A percentile compares a stretch with the other conserved stretches of the same genome.
Conservation (phyloP, 352 stramenopile genomes). For the Phytophthora vignae region DNA sequence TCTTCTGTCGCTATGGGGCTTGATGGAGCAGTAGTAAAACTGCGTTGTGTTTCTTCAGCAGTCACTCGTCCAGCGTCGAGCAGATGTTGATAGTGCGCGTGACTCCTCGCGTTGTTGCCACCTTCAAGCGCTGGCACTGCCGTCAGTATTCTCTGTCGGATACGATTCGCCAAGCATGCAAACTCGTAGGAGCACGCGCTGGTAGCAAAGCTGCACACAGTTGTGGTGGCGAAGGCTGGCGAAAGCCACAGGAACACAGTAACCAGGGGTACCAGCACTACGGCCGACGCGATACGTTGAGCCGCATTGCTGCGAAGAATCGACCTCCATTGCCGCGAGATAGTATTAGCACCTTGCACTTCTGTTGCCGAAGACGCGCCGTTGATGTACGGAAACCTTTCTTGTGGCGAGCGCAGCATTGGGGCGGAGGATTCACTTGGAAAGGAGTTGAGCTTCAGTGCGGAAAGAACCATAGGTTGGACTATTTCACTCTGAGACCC, state of each 20-base stretch:
- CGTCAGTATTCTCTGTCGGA: slow-evolving; percentile 42
- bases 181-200: slow-evolving; percentile 65
- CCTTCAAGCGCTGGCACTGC: slow-evolving; percentile 14
- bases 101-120: not conserved
- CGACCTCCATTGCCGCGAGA: not conserved
- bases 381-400: not conserved
- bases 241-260: slow-evolving; percentile 63
- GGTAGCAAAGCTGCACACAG: slow-evolving; percentile 48
- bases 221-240: slow-evolving; percentile 60
- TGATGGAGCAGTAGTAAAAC: not conserved
- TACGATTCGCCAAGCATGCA: slow-evolving; percentile 58
- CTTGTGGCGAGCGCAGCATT: not conserved
- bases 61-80: not conserved
- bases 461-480: not conserved
- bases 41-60: not conserved
- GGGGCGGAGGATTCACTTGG: not conserved
- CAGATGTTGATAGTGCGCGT: not conserved
- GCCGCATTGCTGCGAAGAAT: slow-evolving; percentile 40
- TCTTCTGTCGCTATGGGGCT: not conserved
- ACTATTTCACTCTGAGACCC: not conserved
- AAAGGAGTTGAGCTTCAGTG: not conserved
- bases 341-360: not conserved
- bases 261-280: slow-evolving; percentile 51
- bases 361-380: not conserved
- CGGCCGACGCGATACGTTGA: slow-evolving; percentile 55